Conservation (phyloP, 2,329 filamentous ascomycete species). For the Trichoderma oligosporum region DNA sequence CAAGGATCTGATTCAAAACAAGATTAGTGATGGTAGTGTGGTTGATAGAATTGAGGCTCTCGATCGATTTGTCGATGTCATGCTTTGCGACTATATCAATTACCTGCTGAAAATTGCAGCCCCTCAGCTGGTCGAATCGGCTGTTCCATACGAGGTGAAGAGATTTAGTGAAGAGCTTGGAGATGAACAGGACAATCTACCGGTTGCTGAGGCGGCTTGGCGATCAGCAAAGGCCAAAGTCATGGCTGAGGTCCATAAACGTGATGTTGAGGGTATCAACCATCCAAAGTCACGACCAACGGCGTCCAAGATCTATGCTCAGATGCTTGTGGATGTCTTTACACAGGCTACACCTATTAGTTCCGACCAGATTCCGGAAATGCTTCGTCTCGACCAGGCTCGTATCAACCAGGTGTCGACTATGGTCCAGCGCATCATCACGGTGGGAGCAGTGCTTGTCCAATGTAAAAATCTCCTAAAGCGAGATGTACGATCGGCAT, state of each 20-base stretch:
- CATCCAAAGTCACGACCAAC: slow-evolving; percentile 60
- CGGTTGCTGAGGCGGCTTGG: slow-evolving; percentile 64
- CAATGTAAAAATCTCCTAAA: slow-evolving; percentile 82
- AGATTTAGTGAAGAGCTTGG: slow-evolving; percentile 64
- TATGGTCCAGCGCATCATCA: slow-evolving; percentile 56
- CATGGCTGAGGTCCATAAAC: slow-evolving; percentile 59
- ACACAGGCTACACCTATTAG: slow-evolving; percentile 59
- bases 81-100: slow-evolving; percentile 79
- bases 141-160: slow-evolving; percentile 69
- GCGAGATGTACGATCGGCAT: slow-evolving; percentile 71
- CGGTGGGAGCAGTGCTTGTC: slow-evolving; percentile 68
- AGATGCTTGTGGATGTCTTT: slow-evolving; percentile 71
- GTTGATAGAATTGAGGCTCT: slow-evolving; percentile 74
- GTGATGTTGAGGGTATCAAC: slow-evolving; percentile 65
- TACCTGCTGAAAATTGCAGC: slow-evolving; percentile 71
- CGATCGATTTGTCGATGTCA: slow-evolving; percentile 69
- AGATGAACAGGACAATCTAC: slow-evolving; percentile 50
- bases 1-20: slow-evolving; percentile 61
- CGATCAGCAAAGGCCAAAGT: slow-evolving; percentile 60
- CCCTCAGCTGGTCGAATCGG: slow-evolving; percentile 67
- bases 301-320: slow-evolving; percentile 67
- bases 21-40: slow-evolving; percentile 58
- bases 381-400: slow-evolving; percentile 63
- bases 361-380: slow-evolving; percentile 63
- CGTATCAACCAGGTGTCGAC: slow-evolving; percentile 50